Evolutionary conservation across 129 eudicot species (phyloP).

Genomic region (Mikania micrantha): DNA sequence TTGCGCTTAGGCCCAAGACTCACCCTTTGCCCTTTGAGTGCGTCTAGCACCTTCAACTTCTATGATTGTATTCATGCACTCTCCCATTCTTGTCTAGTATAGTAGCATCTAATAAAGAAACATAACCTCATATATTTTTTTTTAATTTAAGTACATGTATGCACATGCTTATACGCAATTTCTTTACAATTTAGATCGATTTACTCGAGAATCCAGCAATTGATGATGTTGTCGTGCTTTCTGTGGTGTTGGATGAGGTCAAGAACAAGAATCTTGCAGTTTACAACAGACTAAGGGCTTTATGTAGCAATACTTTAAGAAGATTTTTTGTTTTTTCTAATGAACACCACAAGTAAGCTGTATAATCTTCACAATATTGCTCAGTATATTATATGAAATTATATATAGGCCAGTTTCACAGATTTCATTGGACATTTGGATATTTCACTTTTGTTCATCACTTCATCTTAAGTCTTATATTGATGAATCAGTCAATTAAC

Average conservation of each 20-base stretch:
- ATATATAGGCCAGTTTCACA: neutral
- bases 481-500: too few species aligned
- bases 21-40: too few species aligned
- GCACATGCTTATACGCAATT: neutral
- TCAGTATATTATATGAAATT: neutral
- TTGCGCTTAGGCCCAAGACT: too few species aligned
- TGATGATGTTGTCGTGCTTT: conserved; percentile 80
- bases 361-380: neutral
- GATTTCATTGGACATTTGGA: neutral
- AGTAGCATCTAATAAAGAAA: too few species aligned
- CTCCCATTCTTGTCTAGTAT: conserved; percentile 1
- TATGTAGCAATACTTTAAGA: conserved; percentile 67
- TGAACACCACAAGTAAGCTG: conserved; percentile 76
- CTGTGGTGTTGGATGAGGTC: conserved; percentile 88
- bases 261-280: conserved; percentile 78
- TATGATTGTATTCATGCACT: neutral
- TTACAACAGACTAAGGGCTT: conserved; percentile 74
- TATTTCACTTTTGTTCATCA: neutral
- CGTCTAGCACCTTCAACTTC: too few species aligned
- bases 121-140: neutral
- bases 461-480: neutral
- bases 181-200: conserved; percentile 54
- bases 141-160: neutral
- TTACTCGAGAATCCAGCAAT: conserved; percentile 82
- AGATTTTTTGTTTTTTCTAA: conserved; percentile 85